Base-by-base conservation (phyloP, 1,139 yeast genomes). In the Pichia inconspicua region DNA sequence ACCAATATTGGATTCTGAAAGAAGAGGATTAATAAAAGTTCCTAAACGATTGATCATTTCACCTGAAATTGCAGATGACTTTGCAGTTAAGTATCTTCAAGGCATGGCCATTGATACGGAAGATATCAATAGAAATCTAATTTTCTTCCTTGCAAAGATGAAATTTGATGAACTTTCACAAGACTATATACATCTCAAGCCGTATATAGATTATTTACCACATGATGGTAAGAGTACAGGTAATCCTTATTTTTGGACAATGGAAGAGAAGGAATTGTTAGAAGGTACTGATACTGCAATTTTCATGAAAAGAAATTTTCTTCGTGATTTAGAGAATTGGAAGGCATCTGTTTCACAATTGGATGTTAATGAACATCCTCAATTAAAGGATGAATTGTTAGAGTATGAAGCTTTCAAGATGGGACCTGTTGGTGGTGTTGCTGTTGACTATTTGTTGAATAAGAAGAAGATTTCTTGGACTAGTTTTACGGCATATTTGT, bases 191-290 rank as follows among this genome's bases (percentile, higher is more conserved):
- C 48, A 54, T 32, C 49, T 49, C 38, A 40, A 56, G 49, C 77
- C 82, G 0, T 89, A 86, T 59, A 60, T 87, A 34, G 63, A 70
- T 28, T 62, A 74, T n/a, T 70, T 88, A 27, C 95, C 96, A 0
- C 28, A 45, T 4, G 53, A 61, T 2, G 68, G 75, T 5, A 58
- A 58, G 3, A 67, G 70, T 14, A 71, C 78, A 28, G 72, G 73
- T 36, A 72, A 82, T 6, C 94, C 95, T 1, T 75, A 78, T 47
- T 77, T 77, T 50, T 87, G 90, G 87, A 64, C 66, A 15, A 63
- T 72, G 0, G 66, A 66, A 6, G 84, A 83, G 42, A 69, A 76
- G 52, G 62, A 66, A 2, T 35, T 59, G 6, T 64, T 88, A 9
- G 68, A 72, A 42, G 94, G 90, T 0, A 82, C 95, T 1, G 84